Conservation (phyloP, 192 early-diverging fungal species). For the Entomortierella beljakovae region DNA sequence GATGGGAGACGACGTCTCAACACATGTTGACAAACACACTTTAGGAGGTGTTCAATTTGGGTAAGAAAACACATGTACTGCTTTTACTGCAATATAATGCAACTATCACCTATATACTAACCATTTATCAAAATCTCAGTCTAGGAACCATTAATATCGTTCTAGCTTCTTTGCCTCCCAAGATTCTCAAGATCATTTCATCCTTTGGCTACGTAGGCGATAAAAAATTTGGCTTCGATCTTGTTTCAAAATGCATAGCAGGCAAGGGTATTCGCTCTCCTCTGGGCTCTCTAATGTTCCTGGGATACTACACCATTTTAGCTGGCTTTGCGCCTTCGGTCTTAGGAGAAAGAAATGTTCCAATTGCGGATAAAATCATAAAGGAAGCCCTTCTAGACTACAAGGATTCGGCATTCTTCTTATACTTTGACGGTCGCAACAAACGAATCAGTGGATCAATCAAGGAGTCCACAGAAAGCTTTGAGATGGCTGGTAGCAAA, state of each 20-base stretch:
- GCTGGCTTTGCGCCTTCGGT: conserved; percentile 62
- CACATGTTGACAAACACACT: conserved; percentile 62
- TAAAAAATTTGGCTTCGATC: conserved; percentile 64
- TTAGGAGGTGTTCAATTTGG: conserved; percentile 66
- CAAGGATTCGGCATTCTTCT: conserved; percentile 63
- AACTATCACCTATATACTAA: too few species aligned
- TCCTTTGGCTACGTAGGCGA: conserved; percentile 67
- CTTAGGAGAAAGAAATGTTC: conserved; percentile 56
- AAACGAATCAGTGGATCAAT: conserved; percentile 60
- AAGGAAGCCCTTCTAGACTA: conserved; percentile 57
- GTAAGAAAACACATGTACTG: conserved; percentile 26
- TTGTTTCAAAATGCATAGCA: conserved; percentile 60
- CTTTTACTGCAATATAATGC: too few species aligned
- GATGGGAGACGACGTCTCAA: conserved; percentile 55
- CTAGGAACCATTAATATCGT: conserved; percentile 58
- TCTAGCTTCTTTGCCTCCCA: conserved; percentile 59
- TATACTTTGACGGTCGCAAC: conserved; percentile 61
- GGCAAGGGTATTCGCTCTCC: conserved; percentile 63
- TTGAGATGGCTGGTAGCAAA: conserved; percentile 51
- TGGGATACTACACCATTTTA: conserved; percentile 60
- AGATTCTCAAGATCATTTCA: conserved; percentile 61
- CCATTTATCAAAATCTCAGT: too few species aligned
- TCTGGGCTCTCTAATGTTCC: conserved; percentile 64
- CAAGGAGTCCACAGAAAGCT: conserved; percentile 58
- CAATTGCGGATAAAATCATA: conserved; percentile 55